Percentiles rank a stretch among this genome's conserved stretches.
phyloP scores from a whole-genome alignment of 768 basidiomycete genomes.

The Saitozyma sp. region DNA sequence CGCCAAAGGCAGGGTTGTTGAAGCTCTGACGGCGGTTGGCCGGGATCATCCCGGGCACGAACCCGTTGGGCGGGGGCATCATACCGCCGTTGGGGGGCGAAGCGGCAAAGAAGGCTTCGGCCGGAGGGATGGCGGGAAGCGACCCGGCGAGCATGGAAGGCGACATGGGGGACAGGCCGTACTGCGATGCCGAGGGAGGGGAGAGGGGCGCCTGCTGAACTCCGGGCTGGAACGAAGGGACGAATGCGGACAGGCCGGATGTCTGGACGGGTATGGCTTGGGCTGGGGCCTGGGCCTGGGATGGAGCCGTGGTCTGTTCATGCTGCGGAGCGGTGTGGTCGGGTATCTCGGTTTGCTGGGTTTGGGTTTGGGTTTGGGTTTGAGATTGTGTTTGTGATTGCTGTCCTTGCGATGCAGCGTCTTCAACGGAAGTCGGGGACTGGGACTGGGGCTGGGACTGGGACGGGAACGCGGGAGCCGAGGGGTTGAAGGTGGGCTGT shows the following conservation, averaged over 20 bases:
- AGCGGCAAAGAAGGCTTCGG: constrained; percentile 43
- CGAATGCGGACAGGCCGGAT: constrained; percentile 6
- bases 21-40: constrained; percentile 33
- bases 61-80: constrained; percentile 6
- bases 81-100: constrained; percentile 23
- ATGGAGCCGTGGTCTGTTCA: not conserved
- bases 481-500: not conserved
- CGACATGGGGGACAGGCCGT: constrained; percentile 37
- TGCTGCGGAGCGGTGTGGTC: constrained; percentile 5
- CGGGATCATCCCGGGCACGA: constrained; percentile 7
- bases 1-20: constrained; percentile 20
- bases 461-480: not conserved
- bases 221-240: constrained; percentile 10
- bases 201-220: constrained; percentile 13
- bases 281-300: constrained; percentile 5
- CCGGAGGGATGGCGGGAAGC: constrained; percentile 38
- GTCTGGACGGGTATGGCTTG: constrained; percentile 7
- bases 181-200: constrained; percentile 26
- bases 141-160: constrained; percentile 38
- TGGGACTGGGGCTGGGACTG: no score
- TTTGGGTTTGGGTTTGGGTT: not conserved
- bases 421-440: no score
- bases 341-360: not conserved
- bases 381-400: not conserved
- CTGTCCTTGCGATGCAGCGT: not conserved